Evolutionary conservation across 1,284 basidiomycete genomes (phyloP).

Genomic region (Fomitopsis betulina): DNA sequence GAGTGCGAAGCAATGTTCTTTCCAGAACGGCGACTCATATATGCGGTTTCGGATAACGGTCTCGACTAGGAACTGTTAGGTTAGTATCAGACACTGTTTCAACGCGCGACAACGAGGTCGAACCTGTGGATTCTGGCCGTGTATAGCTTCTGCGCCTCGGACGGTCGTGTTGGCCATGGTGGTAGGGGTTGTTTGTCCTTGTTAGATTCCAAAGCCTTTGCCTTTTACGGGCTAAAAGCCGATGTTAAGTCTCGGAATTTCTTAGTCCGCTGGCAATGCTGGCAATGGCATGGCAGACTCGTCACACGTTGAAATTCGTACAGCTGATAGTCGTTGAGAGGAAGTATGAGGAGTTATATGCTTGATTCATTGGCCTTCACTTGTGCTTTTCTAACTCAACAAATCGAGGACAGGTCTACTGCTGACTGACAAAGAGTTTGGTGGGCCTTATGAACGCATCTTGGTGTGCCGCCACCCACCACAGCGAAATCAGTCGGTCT

Average conservation of each 20-base stretch:
- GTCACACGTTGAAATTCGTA: too few relatives aligned
- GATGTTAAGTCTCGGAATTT: background rate
- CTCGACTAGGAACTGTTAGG: slow-evolving; percentile 85
- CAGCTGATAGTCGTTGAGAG: too few relatives aligned
- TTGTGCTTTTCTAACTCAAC: too few relatives aligned
- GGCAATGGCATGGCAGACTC: too few relatives aligned
- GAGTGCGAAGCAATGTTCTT: slow-evolving; percentile 92
- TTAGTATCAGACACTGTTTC: slow-evolving; percentile 21
- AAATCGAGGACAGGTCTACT: too few relatives aligned
- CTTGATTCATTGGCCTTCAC: too few relatives aligned
- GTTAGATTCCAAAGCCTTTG: slow-evolving; percentile 18
- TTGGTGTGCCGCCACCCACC: too few relatives aligned
- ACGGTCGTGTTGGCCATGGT: slow-evolving; percentile 89
- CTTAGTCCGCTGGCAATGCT: too few relatives aligned
- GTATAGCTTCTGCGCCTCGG: slow-evolving; percentile 77
- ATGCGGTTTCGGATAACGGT: slow-evolving; percentile 95
- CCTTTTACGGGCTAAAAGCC: background rate
- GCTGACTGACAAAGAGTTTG: too few relatives aligned
- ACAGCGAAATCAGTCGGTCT: too few relatives aligned
- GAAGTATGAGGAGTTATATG: too few relatives aligned
- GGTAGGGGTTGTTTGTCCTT: slow-evolving; percentile 18
- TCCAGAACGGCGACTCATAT: slow-evolving; percentile 96
- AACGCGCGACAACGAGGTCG: slow-evolving; percentile 5
- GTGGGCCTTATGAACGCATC: too few relatives aligned
- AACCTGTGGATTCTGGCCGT: slow-evolving; percentile 93